phyloP scores from a whole-genome alignment of 2,329 filamentous ascomycete genomes.

The Ophiostoma fasciatum region DNA sequence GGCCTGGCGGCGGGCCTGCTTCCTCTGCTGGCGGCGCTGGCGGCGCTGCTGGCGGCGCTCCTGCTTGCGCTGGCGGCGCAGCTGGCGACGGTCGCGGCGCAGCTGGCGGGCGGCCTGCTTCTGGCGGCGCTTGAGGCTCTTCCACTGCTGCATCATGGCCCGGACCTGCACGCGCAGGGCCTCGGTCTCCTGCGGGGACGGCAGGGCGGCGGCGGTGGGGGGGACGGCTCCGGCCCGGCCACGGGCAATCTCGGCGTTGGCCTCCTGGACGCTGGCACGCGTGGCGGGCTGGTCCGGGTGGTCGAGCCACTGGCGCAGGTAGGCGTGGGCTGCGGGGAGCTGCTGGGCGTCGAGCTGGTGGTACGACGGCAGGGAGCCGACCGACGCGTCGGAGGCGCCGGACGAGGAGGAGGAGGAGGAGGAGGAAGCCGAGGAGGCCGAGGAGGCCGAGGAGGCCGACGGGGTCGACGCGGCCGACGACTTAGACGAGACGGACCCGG shows the following conservation, averaged over 20 bases:
- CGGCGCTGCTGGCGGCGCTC: background rate
- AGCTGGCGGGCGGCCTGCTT: conserved; percentile 18
- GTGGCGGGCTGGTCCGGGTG: conserved; percentile 35
- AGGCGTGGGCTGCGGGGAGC: conserved; percentile 29
- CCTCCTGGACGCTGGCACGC: conserved; percentile 25
- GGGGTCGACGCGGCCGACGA: conserved; percentile 13
- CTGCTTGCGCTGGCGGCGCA: background rate
- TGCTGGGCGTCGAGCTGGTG: conserved; percentile 34
- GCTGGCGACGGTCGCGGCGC: conserved; percentile 15
- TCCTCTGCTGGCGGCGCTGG: background rate
- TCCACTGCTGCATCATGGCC: conserved; percentile 28
- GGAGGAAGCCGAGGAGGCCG: conserved; percentile 23
- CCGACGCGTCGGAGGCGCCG: conserved; percentile 23
- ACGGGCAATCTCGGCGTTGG: conserved; percentile 14
- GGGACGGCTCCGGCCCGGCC: too few species aligned
- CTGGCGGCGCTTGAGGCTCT: conserved; percentile 23
- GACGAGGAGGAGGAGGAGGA: conserved; percentile 21
- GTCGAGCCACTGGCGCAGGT: conserved; percentile 33
- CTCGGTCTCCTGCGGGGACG: conserved; percentile 16
- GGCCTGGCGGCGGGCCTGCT: background rate
- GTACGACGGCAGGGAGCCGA: conserved; percentile 39
- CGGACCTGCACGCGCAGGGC: conserved; percentile 30
- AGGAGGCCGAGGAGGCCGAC: conserved; percentile 15
- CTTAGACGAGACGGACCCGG: conserved; percentile 1
- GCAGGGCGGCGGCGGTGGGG: background rate